Base-by-base conservation (phyloP, 2,329 filamentous ascomycete species). In the Neofusicoccum kwambonambiense region DNA sequence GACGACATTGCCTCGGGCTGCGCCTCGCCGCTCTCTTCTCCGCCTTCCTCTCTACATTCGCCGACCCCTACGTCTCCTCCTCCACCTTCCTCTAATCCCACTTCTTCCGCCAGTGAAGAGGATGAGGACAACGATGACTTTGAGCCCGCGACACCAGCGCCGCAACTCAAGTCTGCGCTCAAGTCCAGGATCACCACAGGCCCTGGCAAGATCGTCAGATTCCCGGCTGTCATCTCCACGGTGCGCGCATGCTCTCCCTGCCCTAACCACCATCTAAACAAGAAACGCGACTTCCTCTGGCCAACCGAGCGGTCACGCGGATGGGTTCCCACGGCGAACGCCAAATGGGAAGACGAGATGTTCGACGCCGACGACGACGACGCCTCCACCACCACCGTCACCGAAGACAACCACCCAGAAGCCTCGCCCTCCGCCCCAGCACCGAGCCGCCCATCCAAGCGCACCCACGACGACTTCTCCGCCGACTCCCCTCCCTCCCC, bases 321-420 rank as follows among this genome's bases (percentile, higher is more conserved):
- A 2, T 63, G 61, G 61, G 22, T 44, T 7, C 61, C 61, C 13
- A 15, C 22, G 17, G 37, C 37, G 11, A 54, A 19, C 27, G 47
- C 61, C 3, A 35, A 17, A 8, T 63, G 49, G 47, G 49, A 63
- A 27, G 8, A 63, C 11, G 47, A 34, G 35, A 52, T 63, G 61
- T 41, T 63, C 35, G 27, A 39, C 35, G 35, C 22, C 34, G 39
- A 42, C n/a, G 35, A 31, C 27, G 27, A 7, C 19, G 19, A 3
- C 19, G 19, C 19, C 19, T 22, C 19, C 2, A 22, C 19, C 19
- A 22, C 19, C 19, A 22, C 19, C 3, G 19, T 1, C 19, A 3
- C 22, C 34, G 39, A 42, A 13, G 35, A 31, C 27, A 7, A 31
- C 27, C 27, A 31, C 27, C 27, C 4, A 5, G 5, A 31, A 7